Base-by-base conservation (phyloP, 164 flowering plant species). In the Tetracentron sinense region DNA sequence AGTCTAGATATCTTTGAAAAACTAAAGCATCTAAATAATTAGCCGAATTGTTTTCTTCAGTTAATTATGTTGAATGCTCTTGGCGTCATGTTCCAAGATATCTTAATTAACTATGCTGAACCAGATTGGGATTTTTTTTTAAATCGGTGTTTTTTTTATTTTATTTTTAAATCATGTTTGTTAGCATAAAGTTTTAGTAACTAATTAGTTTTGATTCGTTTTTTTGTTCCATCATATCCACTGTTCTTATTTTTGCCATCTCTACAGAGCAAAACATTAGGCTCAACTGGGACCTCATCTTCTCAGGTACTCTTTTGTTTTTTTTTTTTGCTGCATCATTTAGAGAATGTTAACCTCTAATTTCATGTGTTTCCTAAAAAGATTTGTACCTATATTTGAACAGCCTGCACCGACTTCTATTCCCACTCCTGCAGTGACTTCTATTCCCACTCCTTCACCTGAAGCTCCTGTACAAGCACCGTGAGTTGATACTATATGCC, bases 241-340 rank as follows among this genome's bases (percentile, higher is more conserved):
- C 11, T n/a, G n/a, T 30, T 63, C 51, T 49, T 7, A 42, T 63
- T 63, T 70, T 60, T 66, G 30, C 25, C 65, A 35, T 42, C 22
- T 60, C 27, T 56, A 56, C 82, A 93, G 96, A 89, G 89, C 75
- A 94, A 94, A 82, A 59, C 78, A 46, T 48, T 66, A 23, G 75
- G 85, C 46, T 70, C 89, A 52, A 64, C 82, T 61, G 94, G 92
- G 33, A 46, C 87, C 10, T 80, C 93, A 54, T 83, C 96, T 31
- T 56, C 83, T 31, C 92, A 87, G 87, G 94, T 89, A 75, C 12
- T 42, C 14, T 38, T 38, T 4, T 8, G 44, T 38, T 8, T 38
- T 38, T 8, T 38, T 38, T 38, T 49, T 4, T 61, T 26, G 46
- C 16, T 49, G 19, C 30, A 21, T 57, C 49, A 23, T 38, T 65